A percentile compares a stretch with the other conserved stretches of the same genome.
These are phyloP conservation scores for Leccinellum luteum DNA, from an alignment of 768 basidiomycete species.

Conservation along the genomic window DNA sequence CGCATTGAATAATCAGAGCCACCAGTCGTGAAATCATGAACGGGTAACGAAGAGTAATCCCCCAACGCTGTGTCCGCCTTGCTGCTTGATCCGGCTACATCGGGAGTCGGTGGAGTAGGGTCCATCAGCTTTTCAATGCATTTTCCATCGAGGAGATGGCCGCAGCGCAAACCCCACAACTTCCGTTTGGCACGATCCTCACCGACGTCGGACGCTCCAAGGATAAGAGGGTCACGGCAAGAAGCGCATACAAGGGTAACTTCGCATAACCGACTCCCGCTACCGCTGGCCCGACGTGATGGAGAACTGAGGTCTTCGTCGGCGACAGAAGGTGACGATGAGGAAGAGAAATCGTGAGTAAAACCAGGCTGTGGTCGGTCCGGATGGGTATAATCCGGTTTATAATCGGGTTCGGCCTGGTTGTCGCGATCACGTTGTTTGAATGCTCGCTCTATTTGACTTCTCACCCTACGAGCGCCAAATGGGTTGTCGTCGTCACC, in stretches of 20 bases:
- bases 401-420: conserved; percentile 44
- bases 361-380: conserved; percentile 56
- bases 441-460: conserved; percentile 24
- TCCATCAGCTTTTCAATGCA: conserved; percentile 60
- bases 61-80: conserved; percentile 13
- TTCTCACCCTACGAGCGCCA: conserved; percentile 15
- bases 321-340: conserved; percentile 27
- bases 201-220: conserved; percentile 48
- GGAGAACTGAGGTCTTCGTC: conserved; percentile 45
- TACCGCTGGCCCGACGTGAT: conserved; percentile 21
- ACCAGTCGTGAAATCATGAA: conserved; percentile 31
- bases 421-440: conserved; percentile 14
- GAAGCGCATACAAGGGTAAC: conserved; percentile 61
- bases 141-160: conserved; percentile 77
- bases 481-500: conserved; percentile 13
- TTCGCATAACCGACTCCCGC: conserved; percentile 29
- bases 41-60: not conserved
- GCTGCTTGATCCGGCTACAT: conserved; percentile 8
- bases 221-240: conserved; percentile 63
- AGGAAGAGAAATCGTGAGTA: conserved; percentile 60
- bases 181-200: conserved; percentile 45
- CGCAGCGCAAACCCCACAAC: conserved; percentile 73
- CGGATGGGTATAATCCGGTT: conserved; percentile 64
- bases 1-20: conserved; percentile 43
- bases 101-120: conserved; percentile 30